Evolutionary conservation across 2,329 filamentous ascomycete species (phyloP).

Genomic region (Pseudogymnoascus sp.): DNA sequence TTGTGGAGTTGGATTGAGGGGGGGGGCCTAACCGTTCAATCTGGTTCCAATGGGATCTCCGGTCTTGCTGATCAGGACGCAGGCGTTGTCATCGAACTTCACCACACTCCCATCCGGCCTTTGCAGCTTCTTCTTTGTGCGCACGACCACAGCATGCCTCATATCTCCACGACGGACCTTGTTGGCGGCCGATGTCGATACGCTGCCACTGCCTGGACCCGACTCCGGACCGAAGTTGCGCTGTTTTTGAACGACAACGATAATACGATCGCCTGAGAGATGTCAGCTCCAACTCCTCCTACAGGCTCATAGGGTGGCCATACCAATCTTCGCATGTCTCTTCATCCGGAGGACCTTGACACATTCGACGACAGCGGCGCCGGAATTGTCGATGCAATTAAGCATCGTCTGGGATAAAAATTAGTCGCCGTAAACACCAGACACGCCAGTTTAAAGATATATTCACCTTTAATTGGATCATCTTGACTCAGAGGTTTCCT

Average conservation of each 20-base stretch:
- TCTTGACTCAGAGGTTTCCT: slow-evolving; percentile 40
- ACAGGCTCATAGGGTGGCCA: slow-evolving; percentile 21
- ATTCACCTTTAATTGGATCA: slow-evolving; percentile 83
- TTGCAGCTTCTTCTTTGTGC: slow-evolving; percentile 80
- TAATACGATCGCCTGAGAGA: slow-evolving; percentile 77
- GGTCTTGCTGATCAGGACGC: slow-evolving; percentile 92
- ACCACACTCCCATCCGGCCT: slow-evolving; percentile 83
- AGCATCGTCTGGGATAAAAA: slow-evolving; percentile 66
- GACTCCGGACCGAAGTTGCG: slow-evolving; percentile 66
- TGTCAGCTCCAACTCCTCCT: slow-evolving; percentile 10
- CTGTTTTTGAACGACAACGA: slow-evolving; percentile 96
- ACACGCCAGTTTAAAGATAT: rapidly evolving
- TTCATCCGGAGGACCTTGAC: slow-evolving; percentile 89
- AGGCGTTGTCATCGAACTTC: slow-evolving; percentile 95
- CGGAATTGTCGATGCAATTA: slow-evolving; percentile 98
- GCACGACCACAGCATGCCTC: slow-evolving; percentile 88
- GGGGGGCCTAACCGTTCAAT: slow-evolving; percentile 57
- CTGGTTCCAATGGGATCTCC: slow-evolving; percentile 92
- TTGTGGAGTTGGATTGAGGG: background rate
- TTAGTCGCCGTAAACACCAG: background rate
- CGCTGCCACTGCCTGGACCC: slow-evolving; percentile 56
- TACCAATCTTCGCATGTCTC: slow-evolving; percentile 80
- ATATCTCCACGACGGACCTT: slow-evolving; percentile 97
- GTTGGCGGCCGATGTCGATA: slow-evolving; percentile 67
- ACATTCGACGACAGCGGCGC: slow-evolving; percentile 94